These are phyloP conservation scores for Trichocladium antarcticum DNA, from an alignment of 495 filamentous ascomycete genomes.

Conservation along the genomic window DNA sequence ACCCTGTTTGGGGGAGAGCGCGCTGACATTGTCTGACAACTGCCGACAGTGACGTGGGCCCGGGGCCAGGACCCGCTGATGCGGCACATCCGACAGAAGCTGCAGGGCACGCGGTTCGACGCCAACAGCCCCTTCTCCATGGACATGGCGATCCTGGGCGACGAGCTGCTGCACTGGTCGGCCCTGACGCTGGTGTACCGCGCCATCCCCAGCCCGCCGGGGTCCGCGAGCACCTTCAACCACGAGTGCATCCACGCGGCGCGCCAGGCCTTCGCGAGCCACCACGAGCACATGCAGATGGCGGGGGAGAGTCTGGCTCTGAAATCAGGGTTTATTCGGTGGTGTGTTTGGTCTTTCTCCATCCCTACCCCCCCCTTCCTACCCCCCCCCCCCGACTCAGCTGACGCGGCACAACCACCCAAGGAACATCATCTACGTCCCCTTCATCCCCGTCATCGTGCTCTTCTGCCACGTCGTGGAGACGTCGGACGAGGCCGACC, in stretches of 20 bases:
- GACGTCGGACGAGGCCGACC: constrained; percentile 37
- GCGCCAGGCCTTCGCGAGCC: constrained; percentile 41
- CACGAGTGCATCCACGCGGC: constrained; percentile 51
- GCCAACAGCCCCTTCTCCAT: constrained; percentile 25
- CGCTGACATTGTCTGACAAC: too few relatives aligned
- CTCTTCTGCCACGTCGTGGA: constrained; percentile 59
- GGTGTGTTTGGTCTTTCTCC: constrained; percentile 31
- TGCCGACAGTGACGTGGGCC: constrained; percentile 1
- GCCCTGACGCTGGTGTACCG: constrained; percentile 51
- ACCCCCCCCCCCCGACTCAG: neutral
- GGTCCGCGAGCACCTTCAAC: constrained; percentile 40
- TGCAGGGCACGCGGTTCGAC: constrained; percentile 3
- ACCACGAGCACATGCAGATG: constrained; percentile 43
- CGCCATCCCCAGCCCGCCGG: constrained; percentile 42
- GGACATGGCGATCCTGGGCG: constrained; percentile 40
- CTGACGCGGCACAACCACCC: neutral
- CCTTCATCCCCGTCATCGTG: constrained; percentile 59
- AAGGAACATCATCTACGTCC: constrained; percentile 54
- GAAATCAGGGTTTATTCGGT: constrained; percentile 51
- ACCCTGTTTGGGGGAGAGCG: too few relatives aligned
- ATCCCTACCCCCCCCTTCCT: neutral
- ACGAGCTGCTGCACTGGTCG: constrained; percentile 45
- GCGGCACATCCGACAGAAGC: constrained; percentile 6
- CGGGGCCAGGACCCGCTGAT: constrained; percentile 11
- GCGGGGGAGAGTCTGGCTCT: constrained; percentile 35